Percentiles rank a stretch among this genome's conserved stretches.
Evolutionary conservation across 1,284 basidiomycete genomes (phyloP).

Genomic region (Sporisorium scitamineum): DNA sequence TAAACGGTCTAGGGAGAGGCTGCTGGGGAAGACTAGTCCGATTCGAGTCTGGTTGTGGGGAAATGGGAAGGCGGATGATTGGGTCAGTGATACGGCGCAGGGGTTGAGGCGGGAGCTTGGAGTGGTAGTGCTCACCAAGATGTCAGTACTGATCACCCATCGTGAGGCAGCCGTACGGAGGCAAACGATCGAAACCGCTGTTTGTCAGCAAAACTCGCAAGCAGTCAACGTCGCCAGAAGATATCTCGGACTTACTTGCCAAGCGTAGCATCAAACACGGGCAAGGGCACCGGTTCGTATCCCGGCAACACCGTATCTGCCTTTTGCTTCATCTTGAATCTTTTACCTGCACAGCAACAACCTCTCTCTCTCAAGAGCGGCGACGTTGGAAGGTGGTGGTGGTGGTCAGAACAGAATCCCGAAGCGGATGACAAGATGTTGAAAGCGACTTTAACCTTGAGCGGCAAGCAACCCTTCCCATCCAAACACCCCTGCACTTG

Average conservation of each 20-base stretch:
- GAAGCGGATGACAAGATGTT: too few species aligned
- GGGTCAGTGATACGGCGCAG: neutral
- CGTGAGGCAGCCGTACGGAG: too few species aligned
- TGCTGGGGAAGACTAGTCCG: conserved; percentile 12
- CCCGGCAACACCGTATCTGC: neutral
- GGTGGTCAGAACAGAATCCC: too few species aligned
- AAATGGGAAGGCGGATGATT: neutral
- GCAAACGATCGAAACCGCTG: neutral
- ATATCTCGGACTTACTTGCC: conserved; percentile 11
- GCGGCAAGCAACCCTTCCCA: too few species aligned
- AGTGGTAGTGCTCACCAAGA: neutral
- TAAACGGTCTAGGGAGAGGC: conserved; percentile 5
- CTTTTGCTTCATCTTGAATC: neutral
- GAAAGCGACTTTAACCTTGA: too few species aligned
- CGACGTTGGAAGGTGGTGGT: neutral
- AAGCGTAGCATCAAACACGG: conserved; percentile 17
- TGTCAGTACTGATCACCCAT: neutral
- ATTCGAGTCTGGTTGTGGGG: conserved; percentile 14
- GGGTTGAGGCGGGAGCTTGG: too few species aligned
- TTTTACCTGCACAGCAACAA: too few species aligned
- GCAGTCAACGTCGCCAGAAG: neutral
- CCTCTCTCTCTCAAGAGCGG: too few species aligned
- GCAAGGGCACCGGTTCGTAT: conserved; percentile 13
- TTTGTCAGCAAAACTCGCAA: neutral
- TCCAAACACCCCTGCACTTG: too few species aligned